Conservation (phyloP, 495 filamentous ascomycete species). For the Penicillium bialowiezense region DNA sequence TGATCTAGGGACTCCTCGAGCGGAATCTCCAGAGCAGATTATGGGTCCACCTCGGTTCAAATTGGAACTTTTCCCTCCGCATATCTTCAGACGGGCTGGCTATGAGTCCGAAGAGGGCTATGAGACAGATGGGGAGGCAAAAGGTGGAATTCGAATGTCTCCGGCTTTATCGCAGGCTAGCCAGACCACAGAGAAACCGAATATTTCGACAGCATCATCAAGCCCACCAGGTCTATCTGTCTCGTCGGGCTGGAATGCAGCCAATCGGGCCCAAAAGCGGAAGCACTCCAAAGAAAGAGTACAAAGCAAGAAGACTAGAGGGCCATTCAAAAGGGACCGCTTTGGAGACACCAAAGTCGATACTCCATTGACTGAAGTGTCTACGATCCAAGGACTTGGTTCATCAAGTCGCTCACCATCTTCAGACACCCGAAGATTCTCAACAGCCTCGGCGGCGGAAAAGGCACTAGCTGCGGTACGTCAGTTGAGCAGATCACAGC, state of each 20-base stretch:
- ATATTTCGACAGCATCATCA: slow-evolving; percentile 20
- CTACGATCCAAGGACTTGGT: slow-evolving; percentile 32
- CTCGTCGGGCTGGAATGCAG: slow-evolving; percentile 39
- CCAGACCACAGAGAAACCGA: slow-evolving; percentile 30
- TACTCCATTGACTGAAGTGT: slow-evolving; percentile 32
- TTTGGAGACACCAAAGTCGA: slow-evolving; percentile 32
- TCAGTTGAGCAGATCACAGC: slow-evolving; percentile 29
- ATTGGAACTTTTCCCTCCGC: slow-evolving; percentile 35
- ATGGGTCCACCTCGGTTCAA: slow-evolving; percentile 20
- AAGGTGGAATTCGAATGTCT: slow-evolving; percentile 21
- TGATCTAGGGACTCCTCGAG: slow-evolving; percentile 24
- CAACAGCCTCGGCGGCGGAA: slow-evolving; percentile 33
- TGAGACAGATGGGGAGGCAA: slow-evolving; percentile 41
- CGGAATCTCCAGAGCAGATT: slow-evolving; percentile 37
- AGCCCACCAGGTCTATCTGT: slow-evolving; percentile 24
- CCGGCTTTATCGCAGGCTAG: slow-evolving; percentile 36
- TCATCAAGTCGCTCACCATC: slow-evolving; percentile 27
- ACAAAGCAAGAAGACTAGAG: slow-evolving; percentile 8
- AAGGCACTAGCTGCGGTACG: slow-evolving; percentile 40
- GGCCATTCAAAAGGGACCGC: slow-evolving; percentile 23
- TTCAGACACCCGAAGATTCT: slow-evolving; percentile 17
- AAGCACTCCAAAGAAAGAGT: slow-evolving; percentile 12
- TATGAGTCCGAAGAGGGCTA: slow-evolving; percentile 39
- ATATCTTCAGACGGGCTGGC: slow-evolving; percentile 33
- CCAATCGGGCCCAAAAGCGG: slow-evolving; percentile 25